These are phyloP conservation scores for Discostella pseudostelligera DNA, from an alignment of 108 stramenopile genomes.

Conservation along the genomic window DNA sequence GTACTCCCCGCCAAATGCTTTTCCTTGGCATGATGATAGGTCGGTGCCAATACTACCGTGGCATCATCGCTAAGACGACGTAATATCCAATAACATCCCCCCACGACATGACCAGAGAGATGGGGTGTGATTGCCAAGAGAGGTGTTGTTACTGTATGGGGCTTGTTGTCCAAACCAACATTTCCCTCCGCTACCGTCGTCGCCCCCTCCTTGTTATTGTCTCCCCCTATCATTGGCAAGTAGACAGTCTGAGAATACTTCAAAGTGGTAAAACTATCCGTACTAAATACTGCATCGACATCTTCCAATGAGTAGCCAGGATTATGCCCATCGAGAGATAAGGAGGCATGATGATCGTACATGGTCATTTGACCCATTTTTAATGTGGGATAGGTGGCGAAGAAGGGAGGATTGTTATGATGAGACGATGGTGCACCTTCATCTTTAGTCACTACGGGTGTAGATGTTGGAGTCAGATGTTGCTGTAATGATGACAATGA, in stretches of 20 bases:
- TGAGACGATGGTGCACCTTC: not conserved
- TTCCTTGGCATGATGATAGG: conserved; percentile 83
- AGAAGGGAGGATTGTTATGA: conserved; percentile 64
- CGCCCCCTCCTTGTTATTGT: conserved; percentile 2
- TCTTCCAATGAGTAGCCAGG: conserved; percentile 85
- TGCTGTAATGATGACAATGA: conserved; percentile 17
- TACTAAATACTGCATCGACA: conserved; percentile 79
- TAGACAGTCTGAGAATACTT: conserved; percentile 88
- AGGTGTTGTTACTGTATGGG: too few relatives aligned
- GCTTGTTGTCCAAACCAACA: too few relatives aligned
- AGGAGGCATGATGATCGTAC: conserved; percentile 87
- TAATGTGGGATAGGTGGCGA: conserved; percentile 89
- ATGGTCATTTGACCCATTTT: conserved; percentile 98
- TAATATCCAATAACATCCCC: conserved; percentile 79
- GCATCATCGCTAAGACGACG: conserved; percentile 78
- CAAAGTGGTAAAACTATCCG: conserved; percentile 60
- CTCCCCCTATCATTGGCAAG: conserved; percentile 36
- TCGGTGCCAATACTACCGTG: conserved; percentile 63
- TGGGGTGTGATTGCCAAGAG: conserved; percentile 73
- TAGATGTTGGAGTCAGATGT: not conserved
- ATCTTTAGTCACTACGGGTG: not conserved
- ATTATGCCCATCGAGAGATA: conserved; percentile 68
- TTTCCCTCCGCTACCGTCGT: not conserved
- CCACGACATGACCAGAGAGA: conserved; percentile 84
- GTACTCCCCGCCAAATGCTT: conserved; percentile 78